Base-by-base conservation (phyloP, 352 stramenopile genomes). In the Phytophthora sansomeana region DNA sequence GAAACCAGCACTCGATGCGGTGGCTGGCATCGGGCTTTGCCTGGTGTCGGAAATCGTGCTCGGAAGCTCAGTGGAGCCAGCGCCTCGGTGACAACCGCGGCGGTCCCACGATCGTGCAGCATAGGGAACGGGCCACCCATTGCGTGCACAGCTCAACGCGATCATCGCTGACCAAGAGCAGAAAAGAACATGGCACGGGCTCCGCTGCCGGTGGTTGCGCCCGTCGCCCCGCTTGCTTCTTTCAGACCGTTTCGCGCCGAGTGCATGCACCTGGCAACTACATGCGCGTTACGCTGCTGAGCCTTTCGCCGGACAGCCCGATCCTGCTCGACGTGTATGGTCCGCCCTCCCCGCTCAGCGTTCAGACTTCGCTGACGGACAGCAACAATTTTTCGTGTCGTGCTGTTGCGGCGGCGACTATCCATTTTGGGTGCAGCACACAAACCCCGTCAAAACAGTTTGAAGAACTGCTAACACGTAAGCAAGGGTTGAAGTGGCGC, bases 371-470 rank as follows among this genome's bases (percentile, higher is more conserved):
- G 28, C 47, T 46, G 50, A 56, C 51, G 33, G 35, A 63, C 52
- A 61, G 58, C 58, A 68, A 60, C 35, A 61, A 69, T 42, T 63
- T 63, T 69, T 49, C 14, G 33, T 5, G 53, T 69, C 47, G 62
- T 61, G 38, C 19, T 35, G 55, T 70, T 52, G 62, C 28, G 44
- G 7, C 17, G n/a, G n/a, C 38, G 53, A 33, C 53, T 61, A 17
- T 61, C 52, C 52, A 59, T 21, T 29, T 58, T 47, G 24, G 24
- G 35, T 48, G 16, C 4, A 7, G 3, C 10, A 38, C 51, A 36
- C 13, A 14, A n/a, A 43, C 36, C 35, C 7, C 9, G 5, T 43
- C 36, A 43, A 43, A 1, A 9, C 10, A 16, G 6, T 39, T n/a
- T n/a, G n/a, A n/a, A n/a, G n/a, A n/a, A 6, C 1, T 7, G n/a